Evolutionary conservation across 148 eudicot species (phyloP), one percentile per base, ranked within the genome.

Genomic region (Hydrangea macrophylla): DNA sequence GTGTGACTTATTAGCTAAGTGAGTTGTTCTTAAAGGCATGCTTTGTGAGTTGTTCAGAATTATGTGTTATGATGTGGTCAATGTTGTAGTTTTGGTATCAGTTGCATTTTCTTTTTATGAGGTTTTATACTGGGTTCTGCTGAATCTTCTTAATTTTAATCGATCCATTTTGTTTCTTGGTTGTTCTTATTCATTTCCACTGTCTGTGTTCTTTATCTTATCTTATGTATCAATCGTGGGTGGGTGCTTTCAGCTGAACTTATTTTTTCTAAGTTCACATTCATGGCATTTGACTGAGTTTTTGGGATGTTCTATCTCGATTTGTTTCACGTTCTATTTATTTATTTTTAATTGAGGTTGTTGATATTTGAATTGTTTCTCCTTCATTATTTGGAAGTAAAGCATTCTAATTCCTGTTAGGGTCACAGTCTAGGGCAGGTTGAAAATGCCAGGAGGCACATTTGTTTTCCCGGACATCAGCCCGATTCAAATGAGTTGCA

Each of bases 371-470:
- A n/a, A 33, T 70, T 70, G 48, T 36, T 79, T 37, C 22, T 55
- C 40, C 26, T 70, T 10, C 35, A 51, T 40, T 35, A 53, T 58
- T 61, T 8, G 62, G 26, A 24, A 15, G 68, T 62, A 33, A n/a
- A 71, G 58, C 55, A 64, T 75, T 75, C 81, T 86, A 53, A 76
- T 65, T 70, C 68, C 10, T 61, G 65, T 77, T 73, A 74, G 25
- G 72, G 62, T 71, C 48, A 63, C 82, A 92, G 97, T 72, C 74
- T 92, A 77, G 98, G 98, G 55, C 89, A 87, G 79, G 79, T 83
- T 79, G 96, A 92, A 65, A 82, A 71, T 85, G 89, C 98, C 28
- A 82, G 88, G 73, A 79, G 74, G 73, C 91, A 92, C 80, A 79
- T 92, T 32, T 85, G 67, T 64, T 75, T 79, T 68, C 78, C 68